Evolutionary conservation across 176 grass and related monocot genomes (phyloP).

Genomic region (Carex cristatella): DNA sequence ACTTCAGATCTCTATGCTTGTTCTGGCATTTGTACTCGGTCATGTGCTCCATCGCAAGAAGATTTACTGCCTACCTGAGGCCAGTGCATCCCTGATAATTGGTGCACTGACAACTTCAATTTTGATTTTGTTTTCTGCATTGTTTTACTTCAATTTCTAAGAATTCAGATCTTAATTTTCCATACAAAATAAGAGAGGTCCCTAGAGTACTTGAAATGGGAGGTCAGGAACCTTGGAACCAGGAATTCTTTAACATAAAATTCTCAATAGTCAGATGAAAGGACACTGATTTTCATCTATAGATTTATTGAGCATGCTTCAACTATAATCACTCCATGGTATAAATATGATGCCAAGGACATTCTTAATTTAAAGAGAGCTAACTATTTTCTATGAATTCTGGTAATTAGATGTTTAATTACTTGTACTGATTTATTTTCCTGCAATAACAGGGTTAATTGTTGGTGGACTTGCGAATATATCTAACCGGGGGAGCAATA

Average conservation of each 20-base stretch:
- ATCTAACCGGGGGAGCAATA: slow-evolving; percentile 75
- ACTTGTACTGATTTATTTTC: slow-evolving; percentile 1
- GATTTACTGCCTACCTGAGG: slow-evolving; percentile 89
- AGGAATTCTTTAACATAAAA: neutral
- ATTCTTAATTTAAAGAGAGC: neutral
- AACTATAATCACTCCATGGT: neutral
- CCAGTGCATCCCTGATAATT: slow-evolving; percentile 86
- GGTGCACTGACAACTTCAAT: slow-evolving; percentile 20
- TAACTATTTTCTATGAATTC: neutral
- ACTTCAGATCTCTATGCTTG: slow-evolving; percentile 95
- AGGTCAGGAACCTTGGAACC: neutral
- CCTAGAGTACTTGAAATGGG: neutral
- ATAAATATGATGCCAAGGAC: neutral
- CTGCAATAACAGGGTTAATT: slow-evolving; percentile 53
- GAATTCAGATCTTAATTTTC: neutral
- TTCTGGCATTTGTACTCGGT: slow-evolving; percentile 78
- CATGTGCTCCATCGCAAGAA: slow-evolving; percentile 81
- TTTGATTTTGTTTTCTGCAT: neutral
- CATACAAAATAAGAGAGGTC: neutral
- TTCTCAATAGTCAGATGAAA: neutral
- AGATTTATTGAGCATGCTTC: neutral
- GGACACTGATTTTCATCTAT: neutral
- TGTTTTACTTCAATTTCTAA: neutral
- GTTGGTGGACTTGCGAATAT: slow-evolving; percentile 85
- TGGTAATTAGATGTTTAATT: neutral